phyloP scores from a whole-genome alignment of 768 basidiomycete species.

The Boletales sp. region DNA sequence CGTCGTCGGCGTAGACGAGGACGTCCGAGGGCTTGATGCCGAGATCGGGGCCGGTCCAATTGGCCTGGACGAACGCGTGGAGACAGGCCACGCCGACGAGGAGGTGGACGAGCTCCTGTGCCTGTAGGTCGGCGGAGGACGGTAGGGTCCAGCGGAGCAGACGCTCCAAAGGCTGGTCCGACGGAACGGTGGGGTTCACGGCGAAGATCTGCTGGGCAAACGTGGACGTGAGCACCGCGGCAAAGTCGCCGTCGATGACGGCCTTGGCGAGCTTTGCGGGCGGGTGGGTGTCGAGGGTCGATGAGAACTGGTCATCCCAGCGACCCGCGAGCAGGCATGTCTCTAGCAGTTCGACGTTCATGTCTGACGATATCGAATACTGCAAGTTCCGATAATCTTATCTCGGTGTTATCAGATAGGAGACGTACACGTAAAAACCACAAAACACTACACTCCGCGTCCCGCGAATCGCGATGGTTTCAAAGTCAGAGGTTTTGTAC shows the following conservation, averaged over 20 bases:
- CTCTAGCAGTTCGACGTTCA: constrained; percentile 39
- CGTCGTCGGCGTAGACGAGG: constrained; percentile 33
- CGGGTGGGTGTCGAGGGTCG: constrained; percentile 20
- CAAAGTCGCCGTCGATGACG: constrained; percentile 60
- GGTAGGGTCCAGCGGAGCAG: constrained; percentile 32
- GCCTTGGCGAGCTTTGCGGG: constrained; percentile 44
- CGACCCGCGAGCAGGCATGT: constrained; percentile 53
- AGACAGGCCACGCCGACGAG: constrained; percentile 73
- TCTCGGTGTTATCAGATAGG: not conserved
- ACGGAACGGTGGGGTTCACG: constrained; percentile 26
- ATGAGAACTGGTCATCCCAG: constrained; percentile 33
- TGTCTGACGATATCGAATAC: not conserved
- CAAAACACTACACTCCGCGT: too few relatives aligned
- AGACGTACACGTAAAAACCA: too few relatives aligned
- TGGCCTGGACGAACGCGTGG: constrained; percentile 87
- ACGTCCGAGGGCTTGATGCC: constrained; percentile 46
- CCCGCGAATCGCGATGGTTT: too few relatives aligned
- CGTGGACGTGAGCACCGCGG: constrained; percentile 45
- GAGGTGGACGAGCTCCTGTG: constrained; percentile 56
- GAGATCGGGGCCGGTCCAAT: constrained; percentile 95
- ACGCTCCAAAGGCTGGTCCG: constrained; percentile 38
- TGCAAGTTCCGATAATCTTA: constrained; percentile 1
- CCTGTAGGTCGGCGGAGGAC: constrained; percentile 32
- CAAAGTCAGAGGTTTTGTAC: not conserved
- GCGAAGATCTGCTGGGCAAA: constrained; percentile 41